Evolutionary conservation across 805 yeast species (phyloP).

Genomic region (Candida succiphila): DNA sequence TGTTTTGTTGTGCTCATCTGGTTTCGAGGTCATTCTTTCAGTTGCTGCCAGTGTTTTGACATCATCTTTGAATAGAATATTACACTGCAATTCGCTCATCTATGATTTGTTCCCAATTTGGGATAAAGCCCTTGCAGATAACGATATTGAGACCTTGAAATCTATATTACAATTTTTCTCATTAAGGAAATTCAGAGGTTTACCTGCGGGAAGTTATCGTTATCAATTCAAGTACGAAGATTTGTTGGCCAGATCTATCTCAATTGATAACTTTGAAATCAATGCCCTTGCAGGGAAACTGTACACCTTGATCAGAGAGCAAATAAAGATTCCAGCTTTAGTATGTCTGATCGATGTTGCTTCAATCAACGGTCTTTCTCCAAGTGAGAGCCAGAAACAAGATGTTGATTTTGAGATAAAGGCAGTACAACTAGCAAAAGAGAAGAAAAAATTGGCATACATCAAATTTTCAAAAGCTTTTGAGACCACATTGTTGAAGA

Average conservation of each 20-base stretch:
- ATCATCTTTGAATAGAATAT: constrained; percentile 59
- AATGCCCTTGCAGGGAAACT: constrained; percentile 43
- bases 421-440: constrained; percentile 55
- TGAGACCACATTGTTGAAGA: constrained; percentile 25
- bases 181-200: constrained; percentile 45
- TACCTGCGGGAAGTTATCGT: constrained; percentile 47
- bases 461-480: constrained; percentile 30
- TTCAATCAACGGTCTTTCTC: constrained; percentile 38
- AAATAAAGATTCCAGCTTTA: constrained; percentile 36
- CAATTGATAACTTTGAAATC: constrained; percentile 46
- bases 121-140: constrained; percentile 32
- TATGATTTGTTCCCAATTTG: constrained; percentile 35
- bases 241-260: constrained; percentile 43
- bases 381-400: constrained; percentile 41
- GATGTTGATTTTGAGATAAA: constrained; percentile 46
- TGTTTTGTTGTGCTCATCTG: constrained; percentile 52
- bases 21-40: constrained; percentile 57
- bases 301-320: constrained; percentile 28
- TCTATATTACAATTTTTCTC: constrained; percentile 54
- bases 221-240: constrained; percentile 38
- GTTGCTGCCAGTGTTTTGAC: constrained; percentile 62
- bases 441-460: constrained; percentile 37
- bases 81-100: constrained; percentile 41
- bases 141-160: constrained; percentile 47
- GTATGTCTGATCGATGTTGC: constrained; percentile 42